Base-by-base conservation (phyloP, 2,329 filamentous ascomycete genomes). In the Xylariales sp. region DNA sequence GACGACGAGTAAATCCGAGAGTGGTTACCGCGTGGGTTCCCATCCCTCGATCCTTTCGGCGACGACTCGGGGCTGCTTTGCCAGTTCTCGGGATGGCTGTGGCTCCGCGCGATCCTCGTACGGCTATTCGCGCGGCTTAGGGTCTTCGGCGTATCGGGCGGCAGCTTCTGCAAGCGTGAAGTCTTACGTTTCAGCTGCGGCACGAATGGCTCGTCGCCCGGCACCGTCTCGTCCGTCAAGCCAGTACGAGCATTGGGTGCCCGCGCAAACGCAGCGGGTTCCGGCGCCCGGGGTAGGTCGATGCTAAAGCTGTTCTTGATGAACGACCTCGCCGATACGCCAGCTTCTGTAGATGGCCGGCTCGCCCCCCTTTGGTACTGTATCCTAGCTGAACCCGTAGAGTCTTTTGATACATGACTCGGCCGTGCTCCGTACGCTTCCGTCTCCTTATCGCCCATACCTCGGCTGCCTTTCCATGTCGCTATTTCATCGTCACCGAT, bases 401-500 rank as follows among this genome's bases (percentile, higher is more conserved):
- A 81, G n/a, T 76, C 69, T 50, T 80, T 78, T 65, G 80, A 80
- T 39, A 73, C 75, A 65, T 79, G 76, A 49, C 70, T 63, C 68
- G 71, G 67, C n/a, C 71, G 71, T 30, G 64, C 67, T n/a, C 71
- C 71, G 57, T 73, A 75, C 36, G 67, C 64, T 36, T 73, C 73
- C 41, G 57, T 63, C 34, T 75, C 74, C 69, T 80, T 80, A 71
- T 76, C 80, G 46, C 74, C 71, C 12, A 23, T 23, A 23, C 72
- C 64, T 9, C 75, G 76, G 61, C 79, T 80, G 34, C 80, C 78
- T 74, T 87, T 89, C 89, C 89, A 90, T 3, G 86, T 88, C 71
- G 87, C 86, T 66, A 90, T 90, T 75, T 90, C 89, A 67, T 90
- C 87, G 72, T 90, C 89, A 69, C 86, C 84, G 67, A 90, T 89